Evolutionary conservation across 148 eudicot genomes (phyloP).

Genomic region (Vaccinium darrowii): DNA sequence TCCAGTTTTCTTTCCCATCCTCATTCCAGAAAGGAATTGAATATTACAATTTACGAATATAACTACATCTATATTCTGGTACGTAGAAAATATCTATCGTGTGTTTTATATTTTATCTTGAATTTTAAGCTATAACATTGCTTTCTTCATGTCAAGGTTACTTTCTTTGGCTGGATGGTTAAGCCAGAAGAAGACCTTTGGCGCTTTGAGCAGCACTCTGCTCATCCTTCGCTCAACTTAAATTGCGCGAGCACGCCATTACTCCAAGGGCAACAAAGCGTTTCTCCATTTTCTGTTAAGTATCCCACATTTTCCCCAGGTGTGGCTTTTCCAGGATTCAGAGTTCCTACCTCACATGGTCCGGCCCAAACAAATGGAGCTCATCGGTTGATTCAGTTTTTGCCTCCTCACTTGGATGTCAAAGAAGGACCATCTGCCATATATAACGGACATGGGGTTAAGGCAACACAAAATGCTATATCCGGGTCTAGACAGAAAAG

Average conservation of each 20-base stretch:
- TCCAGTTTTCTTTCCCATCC: constrained; percentile 31
- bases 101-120: background rate
- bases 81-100: constrained; percentile 2
- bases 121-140: background rate
- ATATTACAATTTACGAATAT: constrained; percentile 22
- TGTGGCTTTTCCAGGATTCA: constrained; percentile 33
- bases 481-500: constrained; percentile 35
- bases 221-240: constrained; percentile 33
- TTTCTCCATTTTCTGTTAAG: constrained; percentile 34
- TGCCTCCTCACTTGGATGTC: constrained; percentile 24
- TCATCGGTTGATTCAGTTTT: constrained; percentile 21
- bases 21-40: constrained; percentile 30
- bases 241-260: constrained; percentile 37
- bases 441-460: constrained; percentile 19
- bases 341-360: constrained; percentile 26
- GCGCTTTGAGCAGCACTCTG: constrained; percentile 42
- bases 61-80: constrained; percentile 39
- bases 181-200: constrained; percentile 36
- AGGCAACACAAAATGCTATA: constrained; percentile 27
- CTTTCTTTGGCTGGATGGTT: constrained; percentile 55
- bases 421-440: constrained; percentile 24
- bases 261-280: constrained; percentile 33
- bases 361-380: constrained; percentile 26
- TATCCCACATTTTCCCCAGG: constrained; percentile 30
- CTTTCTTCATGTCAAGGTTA: constrained; percentile 35